Evolutionary conservation across 1,284 basidiomycete species (phyloP).

Genomic region (Cryptococcus hybrid): DNA sequence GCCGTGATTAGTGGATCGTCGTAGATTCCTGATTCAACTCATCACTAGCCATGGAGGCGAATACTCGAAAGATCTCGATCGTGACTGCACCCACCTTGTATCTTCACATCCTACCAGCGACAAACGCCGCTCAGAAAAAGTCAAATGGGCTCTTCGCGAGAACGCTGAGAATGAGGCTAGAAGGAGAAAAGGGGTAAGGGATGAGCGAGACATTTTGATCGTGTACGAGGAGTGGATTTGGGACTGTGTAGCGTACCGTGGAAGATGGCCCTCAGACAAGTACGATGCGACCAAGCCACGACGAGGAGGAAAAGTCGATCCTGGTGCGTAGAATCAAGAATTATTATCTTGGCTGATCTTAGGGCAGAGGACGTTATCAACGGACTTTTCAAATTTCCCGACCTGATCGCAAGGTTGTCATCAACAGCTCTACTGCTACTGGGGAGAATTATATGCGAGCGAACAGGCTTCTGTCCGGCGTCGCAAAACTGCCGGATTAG

Average conservation of each 20-base stretch:
- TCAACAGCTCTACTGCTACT: not conserved
- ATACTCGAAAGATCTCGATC: constrained; percentile 46
- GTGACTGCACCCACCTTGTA: constrained; percentile 45
- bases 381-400: constrained; percentile 6
- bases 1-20: constrained; percentile 29
- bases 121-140: constrained; percentile 33
- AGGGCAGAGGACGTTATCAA: constrained; percentile 29
- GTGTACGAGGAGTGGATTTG: constrained; percentile 51
- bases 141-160: constrained; percentile 44
- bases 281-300: constrained; percentile 44
- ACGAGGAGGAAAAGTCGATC: constrained; percentile 20
- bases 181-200: constrained; percentile 28
- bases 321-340: constrained; percentile 13
- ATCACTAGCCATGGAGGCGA: constrained; percentile 37
- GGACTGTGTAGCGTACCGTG: constrained; percentile 46
- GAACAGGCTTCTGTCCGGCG: constrained; percentile 34
- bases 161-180: constrained; percentile 25
- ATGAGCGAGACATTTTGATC: constrained; percentile 34
- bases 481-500: constrained; percentile 27
- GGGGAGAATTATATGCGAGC: constrained; percentile 15
- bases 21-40: constrained; percentile 36
- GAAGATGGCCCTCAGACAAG: constrained; percentile 42
- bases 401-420: not conserved
- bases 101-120: constrained; percentile 35
- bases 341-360: not conserved